Percentiles rank a stretch among this genome's conserved stretches.
Evolutionary conservation across 1,284 basidiomycete species (phyloP).

Genomic region (Malassezia equina): DNA sequence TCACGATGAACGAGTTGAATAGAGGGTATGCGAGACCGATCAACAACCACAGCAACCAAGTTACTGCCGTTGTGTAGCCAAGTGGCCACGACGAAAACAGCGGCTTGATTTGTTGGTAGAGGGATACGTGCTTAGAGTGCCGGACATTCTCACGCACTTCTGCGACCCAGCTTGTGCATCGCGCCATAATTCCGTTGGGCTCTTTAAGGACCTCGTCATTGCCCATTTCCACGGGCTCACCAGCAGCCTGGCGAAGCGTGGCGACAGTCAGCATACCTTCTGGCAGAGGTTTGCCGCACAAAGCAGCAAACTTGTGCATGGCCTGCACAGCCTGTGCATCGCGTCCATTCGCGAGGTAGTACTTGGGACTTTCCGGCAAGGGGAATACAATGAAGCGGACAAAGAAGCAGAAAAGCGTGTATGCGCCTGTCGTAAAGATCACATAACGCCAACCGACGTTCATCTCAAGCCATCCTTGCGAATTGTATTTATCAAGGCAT

Average conservation of each 20-base stretch:
- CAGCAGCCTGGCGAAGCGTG: conserved; percentile 36
- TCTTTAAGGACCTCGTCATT: conserved; percentile 2
- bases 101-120: conserved; percentile 24
- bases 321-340: conserved; percentile 41
- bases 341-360: conserved; percentile 36
- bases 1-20: conserved; percentile 43
- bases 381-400: conserved; percentile 36
- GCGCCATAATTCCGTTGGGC: not conserved
- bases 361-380: conserved; percentile 45
- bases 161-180: not conserved
- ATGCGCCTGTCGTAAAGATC: conserved; percentile 36
- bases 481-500: not conserved
- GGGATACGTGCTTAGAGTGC: not conserved
- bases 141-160: not conserved
- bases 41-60: conserved; percentile 36
- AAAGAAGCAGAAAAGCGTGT: conserved; percentile 38
- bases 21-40: conserved; percentile 44
- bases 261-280: conserved; percentile 37
- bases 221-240: conserved; percentile 13
- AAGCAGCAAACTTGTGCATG: conserved; percentile 33
- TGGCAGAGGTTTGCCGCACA: conserved; percentile 30
- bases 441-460: conserved; percentile 44
- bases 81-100: conserved; percentile 30
- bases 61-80: conserved; percentile 29
- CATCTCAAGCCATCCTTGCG: conserved; percentile 19